phyloP scores from a whole-genome alignment of 225 moss, liverwort and hornwort genomes.

The Bryoerythrophyllum caledonicum region DNA sequence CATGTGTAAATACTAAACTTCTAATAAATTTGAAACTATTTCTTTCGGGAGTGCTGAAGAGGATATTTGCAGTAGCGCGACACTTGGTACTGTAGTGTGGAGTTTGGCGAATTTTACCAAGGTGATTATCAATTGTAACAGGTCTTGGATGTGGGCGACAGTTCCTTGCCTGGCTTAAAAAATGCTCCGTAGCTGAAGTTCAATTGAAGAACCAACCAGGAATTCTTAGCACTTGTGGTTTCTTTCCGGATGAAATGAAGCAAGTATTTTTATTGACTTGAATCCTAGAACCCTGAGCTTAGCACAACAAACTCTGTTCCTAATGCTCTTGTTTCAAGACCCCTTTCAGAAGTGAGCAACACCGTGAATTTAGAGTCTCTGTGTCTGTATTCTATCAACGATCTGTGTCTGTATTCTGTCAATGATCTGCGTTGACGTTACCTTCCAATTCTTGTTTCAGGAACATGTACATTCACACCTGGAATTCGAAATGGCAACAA shows the following conservation, averaged over 20 bases:
- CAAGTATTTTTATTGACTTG: neutral
- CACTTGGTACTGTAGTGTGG: neutral
- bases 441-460: no score
- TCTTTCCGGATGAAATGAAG: neutral
- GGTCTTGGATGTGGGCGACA: neutral
- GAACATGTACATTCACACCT: no score
- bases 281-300: no score
- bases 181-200: neutral
- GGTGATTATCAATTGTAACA: neutral
- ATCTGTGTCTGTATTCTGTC: no score
- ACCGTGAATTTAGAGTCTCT: constrained; percentile 20
- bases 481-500: no score
- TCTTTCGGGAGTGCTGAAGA: neutral
- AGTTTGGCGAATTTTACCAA: neutral
- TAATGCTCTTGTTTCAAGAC: no score
- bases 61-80: neutral
- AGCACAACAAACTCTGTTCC: no score
- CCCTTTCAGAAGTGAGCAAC: constrained; percentile 29
- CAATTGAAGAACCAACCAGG: neutral
- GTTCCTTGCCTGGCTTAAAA: neutral
- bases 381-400: no score
- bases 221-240: neutral
- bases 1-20: no score
- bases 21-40: no score
- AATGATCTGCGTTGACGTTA: no score